phyloP scores from a whole-genome alignment of 768 basidiomycete genomes.

The Collybia sp. region DNA sequence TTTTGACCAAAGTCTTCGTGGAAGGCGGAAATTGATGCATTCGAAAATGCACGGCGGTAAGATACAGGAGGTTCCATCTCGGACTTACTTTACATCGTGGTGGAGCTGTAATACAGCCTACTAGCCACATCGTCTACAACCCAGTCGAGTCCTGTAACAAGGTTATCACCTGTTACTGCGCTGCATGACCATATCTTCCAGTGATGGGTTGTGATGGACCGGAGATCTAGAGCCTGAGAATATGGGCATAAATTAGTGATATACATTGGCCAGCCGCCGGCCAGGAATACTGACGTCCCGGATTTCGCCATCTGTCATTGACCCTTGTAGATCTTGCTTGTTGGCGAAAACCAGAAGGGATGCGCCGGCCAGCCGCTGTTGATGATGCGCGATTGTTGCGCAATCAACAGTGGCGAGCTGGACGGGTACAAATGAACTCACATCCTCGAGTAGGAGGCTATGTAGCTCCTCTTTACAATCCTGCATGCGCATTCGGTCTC shows the following conservation, averaged over 20 bases:
- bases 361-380: slow-evolving; percentile 89
- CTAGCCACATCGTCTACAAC: slow-evolving; percentile 84
- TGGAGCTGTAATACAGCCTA: slow-evolving; percentile 78
- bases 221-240: slow-evolving; percentile 72
- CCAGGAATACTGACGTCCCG: slow-evolving; percentile 52
- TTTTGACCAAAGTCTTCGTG: too few relatives aligned
- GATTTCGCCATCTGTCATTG: slow-evolving; percentile 81
- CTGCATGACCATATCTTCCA: slow-evolving; percentile 93
- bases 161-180: slow-evolving; percentile 83
- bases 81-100: slow-evolving; percentile 8
- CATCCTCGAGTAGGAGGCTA: slow-evolving; percentile 86
- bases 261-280: neutral
- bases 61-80: too few relatives aligned
- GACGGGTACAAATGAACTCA: slow-evolving; percentile 32
- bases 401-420: slow-evolving; percentile 4
- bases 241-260: neutral
- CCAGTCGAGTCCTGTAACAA: slow-evolving; percentile 88
- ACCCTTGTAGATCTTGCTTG: slow-evolving; percentile 92
- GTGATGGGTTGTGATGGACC: slow-evolving; percentile 78
- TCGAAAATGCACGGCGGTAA: too few relatives aligned
- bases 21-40: too few relatives aligned
- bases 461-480: slow-evolving; percentile 90
- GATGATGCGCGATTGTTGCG: slow-evolving; percentile 10
- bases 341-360: slow-evolving; percentile 95
- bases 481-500: slow-evolving; percentile 83